These are phyloP conservation scores for Pichia occidentalis DNA, from an alignment of 805 yeast species.

Conservation along the genomic window DNA sequence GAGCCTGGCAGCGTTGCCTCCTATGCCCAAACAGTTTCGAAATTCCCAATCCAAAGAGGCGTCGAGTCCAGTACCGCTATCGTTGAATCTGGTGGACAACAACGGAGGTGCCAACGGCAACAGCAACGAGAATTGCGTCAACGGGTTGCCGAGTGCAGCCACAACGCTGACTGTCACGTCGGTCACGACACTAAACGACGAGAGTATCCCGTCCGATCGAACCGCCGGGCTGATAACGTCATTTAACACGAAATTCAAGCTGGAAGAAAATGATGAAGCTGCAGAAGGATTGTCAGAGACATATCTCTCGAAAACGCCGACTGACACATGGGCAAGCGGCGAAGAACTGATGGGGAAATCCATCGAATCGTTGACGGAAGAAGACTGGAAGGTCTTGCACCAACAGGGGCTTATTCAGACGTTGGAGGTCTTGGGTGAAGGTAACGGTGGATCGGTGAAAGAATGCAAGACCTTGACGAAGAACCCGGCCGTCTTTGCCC, in stretches of 20 bases:
- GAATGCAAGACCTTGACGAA: slow-evolving; percentile 63
- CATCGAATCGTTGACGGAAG: slow-evolving; percentile 39
- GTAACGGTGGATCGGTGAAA: slow-evolving; percentile 86
- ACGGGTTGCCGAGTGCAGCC: slow-evolving; percentile 12
- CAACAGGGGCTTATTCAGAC: slow-evolving; percentile 57
- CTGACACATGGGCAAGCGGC: background rate
- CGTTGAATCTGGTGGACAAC: slow-evolving; percentile 1
- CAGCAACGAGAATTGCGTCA: background rate
- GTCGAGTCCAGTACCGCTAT: background rate
- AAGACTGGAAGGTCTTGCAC: slow-evolving; percentile 66
- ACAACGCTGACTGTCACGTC: slow-evolving; percentile 12
- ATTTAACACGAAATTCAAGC: slow-evolving; percentile 5
- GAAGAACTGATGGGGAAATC: slow-evolving; percentile 8
- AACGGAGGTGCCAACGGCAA: background rate
- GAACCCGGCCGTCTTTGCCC: slow-evolving; percentile 62
- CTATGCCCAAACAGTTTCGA: slow-evolving; percentile 6
- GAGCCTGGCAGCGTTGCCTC: slow-evolving; percentile 2
- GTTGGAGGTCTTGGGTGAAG: slow-evolving; percentile 78
- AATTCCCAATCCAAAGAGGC: background rate
- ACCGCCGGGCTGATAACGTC: slow-evolving; percentile 5
- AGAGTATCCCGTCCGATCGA: slow-evolving; percentile 1
- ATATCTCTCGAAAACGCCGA: slow-evolving; percentile 4
- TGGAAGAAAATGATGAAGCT: slow-evolving; percentile 6
- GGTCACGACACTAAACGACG: slow-evolving; percentile 10
- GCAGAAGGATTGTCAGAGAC: background rate